These are phyloP conservation scores for Mercurialis annua DNA, from an alignment of 345 rosid genomes.

Conservation along the genomic window DNA sequence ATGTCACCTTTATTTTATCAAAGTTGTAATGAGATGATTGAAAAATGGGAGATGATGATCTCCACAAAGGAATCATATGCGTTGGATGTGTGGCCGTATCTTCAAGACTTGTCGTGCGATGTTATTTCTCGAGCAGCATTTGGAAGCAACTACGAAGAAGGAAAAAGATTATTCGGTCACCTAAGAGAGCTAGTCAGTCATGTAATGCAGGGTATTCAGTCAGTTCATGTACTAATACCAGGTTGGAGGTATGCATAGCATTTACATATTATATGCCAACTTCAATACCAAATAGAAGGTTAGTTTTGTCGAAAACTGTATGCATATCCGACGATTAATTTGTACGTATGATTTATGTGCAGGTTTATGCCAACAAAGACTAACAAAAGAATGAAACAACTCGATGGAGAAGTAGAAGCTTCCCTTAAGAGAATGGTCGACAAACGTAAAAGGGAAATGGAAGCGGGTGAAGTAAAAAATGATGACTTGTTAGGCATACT, in stretches of 20 bases:
- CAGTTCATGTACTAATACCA: constrained; percentile 36
- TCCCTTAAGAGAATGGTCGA: constrained; percentile 30
- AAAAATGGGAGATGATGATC: constrained; percentile 28
- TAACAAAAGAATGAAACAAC: constrained; percentile 39
- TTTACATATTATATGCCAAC: no score
- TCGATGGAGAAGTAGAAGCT: constrained; percentile 28
- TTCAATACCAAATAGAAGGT: no score
- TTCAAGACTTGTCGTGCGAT: constrained; percentile 40
- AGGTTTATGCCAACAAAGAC: constrained; percentile 46
- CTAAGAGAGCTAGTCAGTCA: constrained; percentile 23
- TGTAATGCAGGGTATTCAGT: background rate
- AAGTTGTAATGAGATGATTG: constrained; percentile 32
- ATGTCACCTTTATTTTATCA: constrained; percentile 30
- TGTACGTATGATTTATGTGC: background rate
- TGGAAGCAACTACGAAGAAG: constrained; percentile 48
- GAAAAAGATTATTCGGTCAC: constrained; percentile 38
- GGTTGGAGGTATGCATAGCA: constrained; percentile 39
- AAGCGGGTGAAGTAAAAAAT: constrained; percentile 25
- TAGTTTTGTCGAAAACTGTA: background rate
- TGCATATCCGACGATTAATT: constrained; percentile 14
- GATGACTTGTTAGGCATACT: constrained; percentile 46
- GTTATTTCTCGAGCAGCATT: constrained; percentile 47
- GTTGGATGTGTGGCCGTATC: constrained; percentile 39
- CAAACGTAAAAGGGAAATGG: constrained; percentile 38
- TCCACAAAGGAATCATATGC: constrained; percentile 14